Conservation (phyloP, 495 filamentous ascomycete species). For the Aspergillus panamensis region DNA sequence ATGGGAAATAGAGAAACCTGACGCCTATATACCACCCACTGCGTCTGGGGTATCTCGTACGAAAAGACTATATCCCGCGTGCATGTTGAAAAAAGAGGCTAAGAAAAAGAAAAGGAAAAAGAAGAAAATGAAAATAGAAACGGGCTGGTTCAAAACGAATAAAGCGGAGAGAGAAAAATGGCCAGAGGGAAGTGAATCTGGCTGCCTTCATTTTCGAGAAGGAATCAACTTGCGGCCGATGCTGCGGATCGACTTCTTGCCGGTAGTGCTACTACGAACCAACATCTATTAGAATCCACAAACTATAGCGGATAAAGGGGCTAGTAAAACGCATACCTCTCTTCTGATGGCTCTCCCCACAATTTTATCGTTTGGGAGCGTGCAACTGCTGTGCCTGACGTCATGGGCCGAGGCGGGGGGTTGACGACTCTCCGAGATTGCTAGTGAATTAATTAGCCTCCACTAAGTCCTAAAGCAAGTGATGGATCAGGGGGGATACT, state of each 20-base stretch:
- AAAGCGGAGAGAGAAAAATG: background rate
- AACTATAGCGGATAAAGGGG: background rate
- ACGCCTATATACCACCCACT: constrained; percentile 4
- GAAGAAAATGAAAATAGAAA: background rate
- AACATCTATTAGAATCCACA: constrained; percentile 6
- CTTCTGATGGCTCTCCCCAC: constrained; percentile 33
- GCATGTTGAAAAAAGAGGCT: background rate
- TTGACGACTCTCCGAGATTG: constrained; percentile 42
- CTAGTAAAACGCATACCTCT: constrained; percentile 32
- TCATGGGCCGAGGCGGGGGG: constrained; percentile 33
- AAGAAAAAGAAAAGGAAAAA: background rate
- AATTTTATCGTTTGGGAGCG: constrained; percentile 26
- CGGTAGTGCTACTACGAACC: constrained; percentile 11
- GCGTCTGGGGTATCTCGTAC: constrained; percentile 2
- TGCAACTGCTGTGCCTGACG: constrained; percentile 32
- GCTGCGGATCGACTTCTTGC: constrained; percentile 41
- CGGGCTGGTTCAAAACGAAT: background rate
- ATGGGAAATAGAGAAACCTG: background rate
- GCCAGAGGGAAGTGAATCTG: background rate
- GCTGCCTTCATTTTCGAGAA: constrained; percentile 20
- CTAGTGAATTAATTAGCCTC: constrained; percentile 26
- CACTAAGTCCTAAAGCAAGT: background rate
- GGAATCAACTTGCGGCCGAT: constrained; percentile 42
- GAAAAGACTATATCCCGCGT: background rate
- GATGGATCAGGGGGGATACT: background rate